Evolutionary conservation across 164 flowering plant genomes (phyloP), one percentile per base, ranked within the genome.

Genomic region (Echeveria elegans): DNA sequence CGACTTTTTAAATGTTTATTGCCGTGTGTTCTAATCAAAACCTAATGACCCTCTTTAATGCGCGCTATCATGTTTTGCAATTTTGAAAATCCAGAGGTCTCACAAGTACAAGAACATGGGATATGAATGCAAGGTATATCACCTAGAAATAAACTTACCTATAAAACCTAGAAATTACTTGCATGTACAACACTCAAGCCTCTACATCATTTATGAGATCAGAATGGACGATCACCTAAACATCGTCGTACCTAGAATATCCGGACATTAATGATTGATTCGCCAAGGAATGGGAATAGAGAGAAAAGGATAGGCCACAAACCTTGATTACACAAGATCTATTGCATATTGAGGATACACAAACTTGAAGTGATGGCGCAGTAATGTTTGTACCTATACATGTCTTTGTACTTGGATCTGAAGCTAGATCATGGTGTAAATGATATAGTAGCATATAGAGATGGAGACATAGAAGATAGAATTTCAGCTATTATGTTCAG

Each of bases 281-380:
- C 31, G 28, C 26, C 5, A 28, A 24, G 0, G 32, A 4, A 28
- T 11, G 61, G 61, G 5, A 12, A 29, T 2, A 15, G 61, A 28
- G 4, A 1, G 21, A 52, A 52, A 28, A 29, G 12, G 61, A 56
- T 28, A 24, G 31, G 61, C 61, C 61, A 28, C 61, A 56, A 56
- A 56, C 32, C 32, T 56, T 56, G 58, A 21, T 12, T 52, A 52
- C 58, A 26, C 6, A 24, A 47, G 56, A 50, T n/a, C 56, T 50
- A 21, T 50, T n/a, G 56, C 56, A 50, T 50, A 24, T n/a, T 21
- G 56, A 50, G 52, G 56, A 50, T 5, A 50, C 56, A 50, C 56
- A 50, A 56, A 56, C 32, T 56, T 9, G 61, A 56, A 56, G 32
- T 15, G 47, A 43, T 43, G 18, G 4, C n/a, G 14, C 24, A 5